A percentile compares a stretch with the other conserved stretches of the same genome.
These are phyloP conservation scores for Aspergillus luchuensis DNA, from an alignment of 2,329 filamentous ascomycete species.

Conservation along the genomic window DNA sequence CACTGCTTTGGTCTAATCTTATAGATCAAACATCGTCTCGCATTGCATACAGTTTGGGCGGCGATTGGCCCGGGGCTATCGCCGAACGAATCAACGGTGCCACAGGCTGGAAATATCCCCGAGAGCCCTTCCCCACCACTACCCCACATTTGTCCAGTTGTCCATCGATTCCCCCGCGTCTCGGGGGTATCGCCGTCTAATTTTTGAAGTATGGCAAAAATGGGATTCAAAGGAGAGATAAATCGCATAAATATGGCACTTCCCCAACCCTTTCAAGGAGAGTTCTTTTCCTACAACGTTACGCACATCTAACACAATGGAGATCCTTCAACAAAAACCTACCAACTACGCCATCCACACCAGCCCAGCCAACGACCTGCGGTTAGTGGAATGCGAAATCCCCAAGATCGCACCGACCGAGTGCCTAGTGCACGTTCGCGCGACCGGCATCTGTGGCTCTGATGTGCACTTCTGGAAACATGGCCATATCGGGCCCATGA, in stretches of 20 bases:
- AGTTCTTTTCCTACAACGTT: too few species aligned
- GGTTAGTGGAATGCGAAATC: slow-evolving; percentile 22
- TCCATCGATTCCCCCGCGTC: not conserved
- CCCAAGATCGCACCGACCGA: slow-evolving; percentile 16
- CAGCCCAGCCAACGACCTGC: slow-evolving; percentile 21
- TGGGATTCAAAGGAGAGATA: not conserved
- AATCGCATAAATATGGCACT: not conserved
- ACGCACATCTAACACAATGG: slow-evolving; percentile 13
- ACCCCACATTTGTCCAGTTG: not conserved
- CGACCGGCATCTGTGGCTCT: slow-evolving; percentile 23
- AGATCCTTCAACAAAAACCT: slow-evolving; percentile 18
- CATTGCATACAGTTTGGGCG: not conserved
- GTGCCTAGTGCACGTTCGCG: slow-evolving; percentile 22
- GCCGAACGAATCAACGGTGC: not conserved
- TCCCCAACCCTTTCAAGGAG: not conserved
- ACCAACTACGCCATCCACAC: slow-evolving; percentile 24
- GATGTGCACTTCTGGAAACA: slow-evolving; percentile 27
- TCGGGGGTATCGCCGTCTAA: not conserved
- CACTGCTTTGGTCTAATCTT: not conserved
- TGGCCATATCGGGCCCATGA: slow-evolving; percentile 21
- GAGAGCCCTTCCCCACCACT: not conserved
- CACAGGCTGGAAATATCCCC: not conserved
- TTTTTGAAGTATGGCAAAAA: not conserved
- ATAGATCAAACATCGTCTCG: not conserved
- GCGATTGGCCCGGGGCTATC: not conserved